Evolutionary conservation across 208 protist genomes (phyloP).

Genomic region (Trichomonas vaginalis): DNA sequence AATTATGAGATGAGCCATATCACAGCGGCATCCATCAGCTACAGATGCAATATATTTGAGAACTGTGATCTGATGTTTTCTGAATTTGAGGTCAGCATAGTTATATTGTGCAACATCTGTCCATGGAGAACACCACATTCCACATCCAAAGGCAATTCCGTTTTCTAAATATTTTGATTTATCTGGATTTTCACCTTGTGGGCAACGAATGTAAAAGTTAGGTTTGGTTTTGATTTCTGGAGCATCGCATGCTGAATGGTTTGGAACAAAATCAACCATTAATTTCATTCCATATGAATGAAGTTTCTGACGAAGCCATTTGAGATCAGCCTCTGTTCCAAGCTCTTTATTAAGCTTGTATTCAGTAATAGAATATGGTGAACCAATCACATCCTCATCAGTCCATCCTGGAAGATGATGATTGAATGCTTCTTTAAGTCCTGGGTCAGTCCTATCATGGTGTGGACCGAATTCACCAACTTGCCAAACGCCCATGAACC

Average conservation of each 20-base stretch:
- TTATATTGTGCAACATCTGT: neutral
- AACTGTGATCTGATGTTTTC: neutral
- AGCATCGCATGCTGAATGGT: slow-evolving; percentile 8
- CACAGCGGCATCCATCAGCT: slow-evolving; percentile 25
- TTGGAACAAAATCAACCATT: slow-evolving; percentile 27
- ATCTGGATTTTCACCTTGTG: neutral
- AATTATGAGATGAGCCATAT: slow-evolving; percentile 22
- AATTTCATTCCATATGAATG: slow-evolving; percentile 15
- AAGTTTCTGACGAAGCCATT: neutral
- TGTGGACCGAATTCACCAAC: neutral
- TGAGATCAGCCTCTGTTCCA: neutral
- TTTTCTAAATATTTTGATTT: neutral
- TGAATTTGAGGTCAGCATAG: neutral
- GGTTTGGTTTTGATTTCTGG: neutral
- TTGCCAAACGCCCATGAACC: slow-evolving; percentile 18
- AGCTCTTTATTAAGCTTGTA: slow-evolving; percentile 1
- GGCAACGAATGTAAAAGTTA: neutral
- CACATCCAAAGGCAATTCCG: neutral
- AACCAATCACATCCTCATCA: slow-evolving; percentile 25
- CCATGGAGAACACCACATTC: neutral
- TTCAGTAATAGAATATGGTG: slow-evolving; percentile 16
- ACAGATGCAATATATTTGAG: neutral
- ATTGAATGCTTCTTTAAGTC: neutral
- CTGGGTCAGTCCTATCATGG: neutral
- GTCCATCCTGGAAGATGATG: slow-evolving; percentile 17